A percentile compares a stretch with the other conserved stretches of the same genome.
These are phyloP conservation scores for Vigna angularis DNA, from an alignment of 306 rosid species.

Conservation along the genomic window DNA sequence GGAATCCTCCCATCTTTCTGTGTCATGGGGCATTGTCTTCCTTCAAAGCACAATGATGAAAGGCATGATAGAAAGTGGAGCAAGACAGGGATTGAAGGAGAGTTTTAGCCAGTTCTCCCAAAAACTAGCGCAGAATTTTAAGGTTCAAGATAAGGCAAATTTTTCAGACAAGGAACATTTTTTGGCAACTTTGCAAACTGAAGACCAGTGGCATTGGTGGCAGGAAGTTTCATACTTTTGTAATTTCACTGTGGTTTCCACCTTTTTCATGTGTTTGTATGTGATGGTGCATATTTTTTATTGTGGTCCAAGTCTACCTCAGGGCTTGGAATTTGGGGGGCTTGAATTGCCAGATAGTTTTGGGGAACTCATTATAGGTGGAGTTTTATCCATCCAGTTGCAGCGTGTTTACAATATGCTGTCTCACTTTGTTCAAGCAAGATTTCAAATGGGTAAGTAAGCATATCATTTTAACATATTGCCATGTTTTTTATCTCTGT, in stretches of 20 bases:
- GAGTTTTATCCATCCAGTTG: constrained; percentile 66
- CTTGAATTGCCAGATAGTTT: constrained; percentile 87
- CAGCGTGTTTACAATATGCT: constrained; percentile 72
- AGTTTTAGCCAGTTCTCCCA: constrained; percentile 63
- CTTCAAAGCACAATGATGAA: constrained; percentile 80
- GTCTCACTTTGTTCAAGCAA: constrained; percentile 75
- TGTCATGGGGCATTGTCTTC: constrained; percentile 82
- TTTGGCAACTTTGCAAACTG: constrained; percentile 60
- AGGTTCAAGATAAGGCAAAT: constrained; percentile 49
- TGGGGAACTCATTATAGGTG: constrained; percentile 79
- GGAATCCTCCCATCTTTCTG: constrained; percentile 61
- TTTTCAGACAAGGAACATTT: constrained; percentile 61
- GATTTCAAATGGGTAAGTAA: constrained; percentile 78
- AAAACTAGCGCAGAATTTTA: constrained; percentile 59
- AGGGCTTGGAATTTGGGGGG: constrained; percentile 80
- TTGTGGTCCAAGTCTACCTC: constrained; percentile 57
- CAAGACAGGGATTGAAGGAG: constrained; percentile 77
- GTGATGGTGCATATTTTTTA: constrained; percentile 64
- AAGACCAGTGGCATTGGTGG: constrained; percentile 65
- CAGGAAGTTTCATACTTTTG: constrained; percentile 68
- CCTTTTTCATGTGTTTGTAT: constrained; percentile 62
- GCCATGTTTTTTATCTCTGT: constrained; percentile 6
- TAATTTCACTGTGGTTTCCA: constrained; percentile 66
- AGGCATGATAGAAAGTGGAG: constrained; percentile 81
- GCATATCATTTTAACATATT: constrained; percentile 36